Evolutionary conservation across 257 asterid genomes (phyloP).

Genomic region (Capsicum baccatum): DNA sequence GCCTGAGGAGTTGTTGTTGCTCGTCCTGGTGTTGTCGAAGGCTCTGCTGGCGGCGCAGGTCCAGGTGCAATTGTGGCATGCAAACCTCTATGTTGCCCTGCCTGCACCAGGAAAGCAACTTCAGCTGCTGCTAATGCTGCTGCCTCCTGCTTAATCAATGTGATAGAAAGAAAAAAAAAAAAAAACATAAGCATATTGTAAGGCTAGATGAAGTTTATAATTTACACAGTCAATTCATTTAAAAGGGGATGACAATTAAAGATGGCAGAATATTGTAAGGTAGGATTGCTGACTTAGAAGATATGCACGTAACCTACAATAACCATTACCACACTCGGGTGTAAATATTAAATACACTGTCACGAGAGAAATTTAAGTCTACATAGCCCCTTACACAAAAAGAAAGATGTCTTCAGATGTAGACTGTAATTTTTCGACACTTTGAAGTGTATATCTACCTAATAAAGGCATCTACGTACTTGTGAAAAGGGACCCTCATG

Average conservation of each 20-base stretch:
- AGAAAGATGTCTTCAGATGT: not conserved
- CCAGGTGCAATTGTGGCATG: conserved; percentile 45
- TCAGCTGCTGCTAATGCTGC: conserved; percentile 53
- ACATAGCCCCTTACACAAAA: not conserved
- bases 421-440: not conserved
- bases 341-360: not conserved
- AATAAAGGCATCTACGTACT: not conserved
- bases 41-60: conserved; percentile 37
- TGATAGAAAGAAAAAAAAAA: conserved; percentile 22
- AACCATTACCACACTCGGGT: not conserved
- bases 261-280: not conserved
- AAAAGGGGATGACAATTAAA: not conserved
- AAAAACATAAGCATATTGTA: not conserved
- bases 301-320: not conserved
- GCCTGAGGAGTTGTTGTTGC: conserved; percentile 30
- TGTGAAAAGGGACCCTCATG: not conserved
- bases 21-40: conserved; percentile 26
- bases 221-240: not conserved
- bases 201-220: not conserved
- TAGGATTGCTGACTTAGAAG: not conserved
- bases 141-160: conserved; percentile 45
- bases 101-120: conserved; percentile 55
- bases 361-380: not conserved
- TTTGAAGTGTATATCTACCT: not conserved
- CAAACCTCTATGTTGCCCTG: conserved; percentile 53